Conservation (phyloP, 176 grass and related monocot species). For the Eleusine indica region DNA sequence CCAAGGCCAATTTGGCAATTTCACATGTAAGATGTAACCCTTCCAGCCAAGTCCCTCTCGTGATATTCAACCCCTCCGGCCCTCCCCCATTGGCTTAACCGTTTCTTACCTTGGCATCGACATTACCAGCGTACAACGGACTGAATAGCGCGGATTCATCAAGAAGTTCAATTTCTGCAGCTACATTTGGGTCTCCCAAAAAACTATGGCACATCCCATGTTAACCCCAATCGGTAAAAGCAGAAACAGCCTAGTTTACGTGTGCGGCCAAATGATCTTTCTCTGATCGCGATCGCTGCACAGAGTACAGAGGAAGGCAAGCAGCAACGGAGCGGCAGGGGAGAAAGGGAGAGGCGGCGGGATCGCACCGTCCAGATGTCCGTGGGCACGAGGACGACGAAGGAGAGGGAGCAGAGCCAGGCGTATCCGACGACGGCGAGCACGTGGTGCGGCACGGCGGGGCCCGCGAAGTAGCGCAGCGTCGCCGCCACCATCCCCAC, state of each 20-base stretch:
- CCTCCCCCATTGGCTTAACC: too few relatives aligned
- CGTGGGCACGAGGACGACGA: slow-evolving; percentile 93
- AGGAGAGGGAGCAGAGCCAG: slow-evolving; percentile 97
- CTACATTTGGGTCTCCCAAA: neutral
- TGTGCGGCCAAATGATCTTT: neutral
- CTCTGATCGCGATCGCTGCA: neutral
- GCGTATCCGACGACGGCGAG: slow-evolving; percentile 92
- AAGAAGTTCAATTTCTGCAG: neutral
- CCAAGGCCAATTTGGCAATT: neutral
- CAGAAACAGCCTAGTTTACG: neutral
- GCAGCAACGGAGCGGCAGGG: neutral
- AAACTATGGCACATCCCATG: neutral
- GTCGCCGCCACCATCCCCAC: slow-evolving; percentile 79
- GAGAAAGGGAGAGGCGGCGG: neutral
- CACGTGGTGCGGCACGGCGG: slow-evolving; percentile 74
- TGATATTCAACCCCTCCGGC: neutral
- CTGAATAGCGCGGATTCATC: neutral
- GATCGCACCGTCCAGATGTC: slow-evolving; percentile 90
- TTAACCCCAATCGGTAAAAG: neutral
- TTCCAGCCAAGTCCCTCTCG: neutral
- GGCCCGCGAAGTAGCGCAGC: slow-evolving; percentile 96
- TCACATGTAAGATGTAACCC: neutral
- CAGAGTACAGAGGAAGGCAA: neutral
- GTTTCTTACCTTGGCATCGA: neutral
- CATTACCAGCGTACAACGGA: slow-evolving; percentile 16